Percentiles rank a stretch among this genome's conserved stretches.
phyloP scores from a whole-genome alignment of 176 grass and related monocot species.

The Musa schizocarpa region DNA sequence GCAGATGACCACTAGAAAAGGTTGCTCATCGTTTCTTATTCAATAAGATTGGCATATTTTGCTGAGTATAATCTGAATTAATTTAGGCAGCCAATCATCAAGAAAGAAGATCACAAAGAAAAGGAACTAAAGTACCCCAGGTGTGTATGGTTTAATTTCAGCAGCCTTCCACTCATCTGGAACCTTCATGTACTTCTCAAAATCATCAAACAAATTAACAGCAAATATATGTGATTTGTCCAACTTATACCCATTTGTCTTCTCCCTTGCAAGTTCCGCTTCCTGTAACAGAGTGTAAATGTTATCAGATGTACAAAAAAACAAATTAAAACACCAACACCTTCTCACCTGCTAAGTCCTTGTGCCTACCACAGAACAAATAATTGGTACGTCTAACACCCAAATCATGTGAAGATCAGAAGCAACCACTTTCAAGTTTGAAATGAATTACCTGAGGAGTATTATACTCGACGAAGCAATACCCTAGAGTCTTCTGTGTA shows the following conservation, averaged over 20 bases:
- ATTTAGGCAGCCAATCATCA: neutral
- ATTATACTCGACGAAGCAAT: conserved; percentile 79
- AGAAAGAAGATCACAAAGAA: neutral
- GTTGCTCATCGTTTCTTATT: neutral
- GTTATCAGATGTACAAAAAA: neutral
- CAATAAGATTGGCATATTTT: neutral
- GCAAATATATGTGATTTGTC: conserved; percentile 88
- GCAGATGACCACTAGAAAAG: too few relatives aligned
- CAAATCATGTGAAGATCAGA: neutral
- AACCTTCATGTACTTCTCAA: conserved; percentile 92
- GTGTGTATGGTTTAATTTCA: conserved; percentile 87
- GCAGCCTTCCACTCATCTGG: conserved; percentile 78
- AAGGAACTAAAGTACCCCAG: conserved; percentile 40
- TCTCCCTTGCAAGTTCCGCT: conserved; percentile 83
- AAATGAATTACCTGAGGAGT: conserved; percentile 55
- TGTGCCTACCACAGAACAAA: neutral
- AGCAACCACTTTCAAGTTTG: conserved; percentile 3
- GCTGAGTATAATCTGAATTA: neutral
- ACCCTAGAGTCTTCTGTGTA: conserved; percentile 67
- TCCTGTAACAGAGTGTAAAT: conserved; percentile 35
- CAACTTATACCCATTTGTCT: conserved; percentile 86
- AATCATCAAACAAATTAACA: conserved; percentile 87
- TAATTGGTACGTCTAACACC: neutral
- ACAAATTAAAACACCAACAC: neutral
- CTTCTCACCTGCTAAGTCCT: neutral